phyloP scores from a whole-genome alignment of 139 green algal genomes.

The Chlorella sp. region DNA sequence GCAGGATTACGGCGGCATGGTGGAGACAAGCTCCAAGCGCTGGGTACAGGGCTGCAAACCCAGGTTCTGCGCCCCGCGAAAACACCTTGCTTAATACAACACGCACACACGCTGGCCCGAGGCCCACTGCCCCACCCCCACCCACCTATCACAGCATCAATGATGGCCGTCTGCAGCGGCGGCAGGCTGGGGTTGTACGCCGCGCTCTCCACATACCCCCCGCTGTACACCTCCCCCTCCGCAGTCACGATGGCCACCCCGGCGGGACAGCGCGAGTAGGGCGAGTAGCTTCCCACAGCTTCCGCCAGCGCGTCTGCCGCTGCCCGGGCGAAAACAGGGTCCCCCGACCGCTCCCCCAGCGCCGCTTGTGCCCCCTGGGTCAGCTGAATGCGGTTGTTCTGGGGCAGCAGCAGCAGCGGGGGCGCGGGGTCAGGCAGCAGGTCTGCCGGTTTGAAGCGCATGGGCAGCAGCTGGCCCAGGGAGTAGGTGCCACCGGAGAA shows the following conservation, averaged over 20 bases:
- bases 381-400: constrained; percentile 68
- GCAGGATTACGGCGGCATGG: too few species aligned
- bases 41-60: too few species aligned
- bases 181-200: constrained; percentile 89
- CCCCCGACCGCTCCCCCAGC: neutral
- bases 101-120: neutral
- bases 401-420: constrained; percentile 77
- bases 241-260: constrained; percentile 68
- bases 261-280: constrained; percentile 82
- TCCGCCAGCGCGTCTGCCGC: constrained; percentile 54
- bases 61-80: too few species aligned
- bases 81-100: neutral
- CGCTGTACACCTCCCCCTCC: constrained; percentile 62
- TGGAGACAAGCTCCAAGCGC: too few species aligned
- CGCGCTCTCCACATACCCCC: constrained; percentile 80
- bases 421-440: constrained; percentile 55
- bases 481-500: constrained; percentile 60
- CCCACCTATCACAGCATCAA: constrained; percentile 64
- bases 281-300: constrained; percentile 67
- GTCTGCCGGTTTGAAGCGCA: constrained; percentile 80
- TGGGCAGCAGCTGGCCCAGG: constrained; percentile 76
- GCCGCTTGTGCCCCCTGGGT: constrained; percentile 4
- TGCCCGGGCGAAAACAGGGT: constrained; percentile 46
- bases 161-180: constrained; percentile 80
- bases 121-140: neutral